Percentiles rank a stretch among this genome's conserved stretches.
Conservation (phyloP, 768 basidiomycete genomes). For the Xerocomellus amylosporus region DNA sequence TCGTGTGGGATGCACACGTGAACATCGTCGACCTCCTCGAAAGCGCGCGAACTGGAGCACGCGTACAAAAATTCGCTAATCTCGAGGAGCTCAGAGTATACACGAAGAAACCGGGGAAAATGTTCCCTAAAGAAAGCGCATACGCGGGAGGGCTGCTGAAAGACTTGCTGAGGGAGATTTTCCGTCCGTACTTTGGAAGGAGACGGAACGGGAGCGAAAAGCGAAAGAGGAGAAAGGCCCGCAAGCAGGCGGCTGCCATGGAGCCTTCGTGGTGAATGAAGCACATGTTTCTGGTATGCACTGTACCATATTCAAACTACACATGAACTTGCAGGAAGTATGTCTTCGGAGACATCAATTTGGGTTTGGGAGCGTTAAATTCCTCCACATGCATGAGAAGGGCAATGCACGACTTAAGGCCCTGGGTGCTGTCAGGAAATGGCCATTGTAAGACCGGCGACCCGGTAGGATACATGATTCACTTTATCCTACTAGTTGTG, state of each 20-base stretch:
- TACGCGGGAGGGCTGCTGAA: conserved; percentile 31
- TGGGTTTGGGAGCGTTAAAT: no score
- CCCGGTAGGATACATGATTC: no score
- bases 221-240: conserved; percentile 14
- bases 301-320: background rate
- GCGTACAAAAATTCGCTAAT: conserved; percentile 24
- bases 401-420: no score
- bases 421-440: no score
- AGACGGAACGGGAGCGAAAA: conserved; percentile 21
- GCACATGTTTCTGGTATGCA: background rate
- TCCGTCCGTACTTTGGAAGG: conserved; percentile 14
- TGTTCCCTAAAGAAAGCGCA: conserved; percentile 30
- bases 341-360: no score
- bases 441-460: no score
- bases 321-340: no score
- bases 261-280: background rate
- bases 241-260: conserved; percentile 1
- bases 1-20: conserved; percentile 30
- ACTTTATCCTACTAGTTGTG: no score
- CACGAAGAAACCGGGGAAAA: conserved; percentile 16
- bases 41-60: conserved; percentile 2
- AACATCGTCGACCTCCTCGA: conserved; percentile 37
- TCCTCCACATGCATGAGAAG: no score
- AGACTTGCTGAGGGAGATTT: conserved; percentile 30
- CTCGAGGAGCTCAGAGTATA: conserved; percentile 28